Conservation (phyloP, 2,329 filamentous ascomycete genomes). For the Penicillium hordei region DNA sequence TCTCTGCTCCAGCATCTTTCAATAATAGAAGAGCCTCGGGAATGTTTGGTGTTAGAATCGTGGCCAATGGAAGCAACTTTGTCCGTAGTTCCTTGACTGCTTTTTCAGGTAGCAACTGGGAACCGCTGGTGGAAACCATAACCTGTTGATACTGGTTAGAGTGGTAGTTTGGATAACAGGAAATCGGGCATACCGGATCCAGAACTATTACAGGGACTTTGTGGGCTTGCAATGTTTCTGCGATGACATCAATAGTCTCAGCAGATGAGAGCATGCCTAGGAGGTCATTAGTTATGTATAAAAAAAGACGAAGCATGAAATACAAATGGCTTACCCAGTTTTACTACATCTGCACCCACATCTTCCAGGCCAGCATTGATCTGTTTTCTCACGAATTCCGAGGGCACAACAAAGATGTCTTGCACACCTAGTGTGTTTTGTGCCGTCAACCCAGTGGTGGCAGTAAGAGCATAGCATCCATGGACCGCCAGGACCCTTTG, state of each 20-base stretch:
- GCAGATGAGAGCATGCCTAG: slow-evolving; percentile 79
- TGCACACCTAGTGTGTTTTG: slow-evolving; percentile 87
- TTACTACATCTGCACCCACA: slow-evolving; percentile 84
- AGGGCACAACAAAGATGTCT: slow-evolving; percentile 75
- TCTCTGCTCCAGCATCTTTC: slow-evolving; percentile 39
- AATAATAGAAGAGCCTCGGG: slow-evolving; percentile 49
- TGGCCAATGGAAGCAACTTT: slow-evolving; percentile 46
- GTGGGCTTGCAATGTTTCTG: slow-evolving; percentile 61
- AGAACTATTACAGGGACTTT: slow-evolving; percentile 62
- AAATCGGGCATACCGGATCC: slow-evolving; percentile 63
- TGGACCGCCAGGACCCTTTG: slow-evolving; percentile 92
- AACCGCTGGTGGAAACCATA: slow-evolving; percentile 67
- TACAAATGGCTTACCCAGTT: slow-evolving; percentile 65
- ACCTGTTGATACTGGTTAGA: slow-evolving; percentile 57
- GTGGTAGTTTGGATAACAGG: not conserved
- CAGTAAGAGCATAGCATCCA: slow-evolving; percentile 93
- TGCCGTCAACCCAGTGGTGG: slow-evolving; percentile 91
- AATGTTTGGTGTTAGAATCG: slow-evolving; percentile 51
- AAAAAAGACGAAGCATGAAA: not conserved
- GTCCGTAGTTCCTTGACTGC: slow-evolving; percentile 43
- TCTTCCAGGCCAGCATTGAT: slow-evolving; percentile 83
- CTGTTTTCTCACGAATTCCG: slow-evolving; percentile 77
- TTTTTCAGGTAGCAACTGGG: slow-evolving; percentile 46
- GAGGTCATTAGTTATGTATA: not conserved
- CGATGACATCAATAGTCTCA: slow-evolving; percentile 67